A percentile compares a stretch with the other conserved stretches of the same genome.
phyloP scores from a whole-genome alignment of 2,329 filamentous ascomycete species.

The Epichloe gansuensis region DNA sequence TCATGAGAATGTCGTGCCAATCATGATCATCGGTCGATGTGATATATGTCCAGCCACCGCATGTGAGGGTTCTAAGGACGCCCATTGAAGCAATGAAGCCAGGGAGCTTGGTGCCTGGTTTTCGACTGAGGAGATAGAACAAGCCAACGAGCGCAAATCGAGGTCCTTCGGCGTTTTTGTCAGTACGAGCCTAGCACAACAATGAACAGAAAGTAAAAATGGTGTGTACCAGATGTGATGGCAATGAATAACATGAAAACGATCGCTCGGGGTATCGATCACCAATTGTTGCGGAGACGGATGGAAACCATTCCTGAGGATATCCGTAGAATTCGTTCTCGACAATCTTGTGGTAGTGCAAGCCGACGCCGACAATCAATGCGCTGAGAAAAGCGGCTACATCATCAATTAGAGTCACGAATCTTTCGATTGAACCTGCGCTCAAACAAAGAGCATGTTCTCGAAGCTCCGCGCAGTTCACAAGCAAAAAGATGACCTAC shows the following conservation, averaged over 20 bases:
- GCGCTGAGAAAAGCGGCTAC: constrained; percentile 77
- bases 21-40: constrained; percentile 97
- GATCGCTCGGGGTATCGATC: constrained; percentile 94
- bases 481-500: constrained; percentile 32
- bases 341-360: constrained; percentile 96
- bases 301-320: constrained; percentile 92
- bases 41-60: constrained; percentile 96
- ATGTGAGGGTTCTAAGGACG: constrained; percentile 79
- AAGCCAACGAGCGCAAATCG: constrained; percentile 82
- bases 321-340: constrained; percentile 94
- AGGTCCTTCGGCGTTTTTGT: constrained; percentile 46
- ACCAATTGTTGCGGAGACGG: constrained; percentile 91
- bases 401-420: constrained; percentile 10
- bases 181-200: neutral
- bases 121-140: constrained; percentile 81
- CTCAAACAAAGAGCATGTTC: neutral
- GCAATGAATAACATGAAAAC: constrained; percentile 97
- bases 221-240: constrained; percentile 65
- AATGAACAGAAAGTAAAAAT: neutral
- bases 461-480: neutral
- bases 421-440: neutral
- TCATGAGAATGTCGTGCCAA: constrained; percentile 99
- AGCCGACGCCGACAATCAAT: constrained; percentile 61
- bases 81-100: constrained; percentile 72
- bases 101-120: constrained; percentile 62